phyloP scores from a whole-genome alignment of 176 grass and related monocot species.

The Oropetium thomaeum region DNA sequence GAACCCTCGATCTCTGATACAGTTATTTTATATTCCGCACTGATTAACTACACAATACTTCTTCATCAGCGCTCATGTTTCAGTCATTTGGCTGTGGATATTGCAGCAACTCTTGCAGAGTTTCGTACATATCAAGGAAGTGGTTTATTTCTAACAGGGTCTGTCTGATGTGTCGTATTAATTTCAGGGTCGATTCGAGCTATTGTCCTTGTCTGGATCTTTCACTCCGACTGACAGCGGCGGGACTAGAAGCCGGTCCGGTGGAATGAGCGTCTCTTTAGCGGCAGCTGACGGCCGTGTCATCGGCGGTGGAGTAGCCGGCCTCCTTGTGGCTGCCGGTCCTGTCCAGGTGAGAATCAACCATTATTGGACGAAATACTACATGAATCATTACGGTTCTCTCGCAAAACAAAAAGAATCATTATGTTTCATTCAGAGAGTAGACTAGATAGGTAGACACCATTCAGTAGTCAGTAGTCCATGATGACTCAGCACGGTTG shows the following conservation, averaged over 20 bases:
- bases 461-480: background rate
- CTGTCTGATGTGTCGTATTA: background rate
- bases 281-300: constrained; percentile 84
- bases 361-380: background rate
- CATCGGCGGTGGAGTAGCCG: constrained; percentile 76
- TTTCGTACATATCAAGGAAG: background rate
- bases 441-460: background rate
- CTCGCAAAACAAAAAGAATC: too few relatives aligned
- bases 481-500: background rate
- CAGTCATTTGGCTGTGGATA: background rate
- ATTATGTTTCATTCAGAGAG: background rate
- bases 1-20: background rate
- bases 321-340: constrained; percentile 77
- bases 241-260: constrained; percentile 66
- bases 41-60: background rate
- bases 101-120: background rate
- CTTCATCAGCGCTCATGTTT: background rate
- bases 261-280: constrained; percentile 88
- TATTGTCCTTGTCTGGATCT: constrained; percentile 80
- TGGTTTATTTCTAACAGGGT: background rate
- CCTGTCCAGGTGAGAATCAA: constrained; percentile 70
- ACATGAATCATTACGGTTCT: too few relatives aligned
- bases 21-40: background rate
- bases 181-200: constrained; percentile 77
- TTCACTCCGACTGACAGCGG: constrained; percentile 81